These are phyloP conservation scores for Litchi chinensis DNA, from an alignment of 345 rosid genomes.

Conservation along the genomic window DNA sequence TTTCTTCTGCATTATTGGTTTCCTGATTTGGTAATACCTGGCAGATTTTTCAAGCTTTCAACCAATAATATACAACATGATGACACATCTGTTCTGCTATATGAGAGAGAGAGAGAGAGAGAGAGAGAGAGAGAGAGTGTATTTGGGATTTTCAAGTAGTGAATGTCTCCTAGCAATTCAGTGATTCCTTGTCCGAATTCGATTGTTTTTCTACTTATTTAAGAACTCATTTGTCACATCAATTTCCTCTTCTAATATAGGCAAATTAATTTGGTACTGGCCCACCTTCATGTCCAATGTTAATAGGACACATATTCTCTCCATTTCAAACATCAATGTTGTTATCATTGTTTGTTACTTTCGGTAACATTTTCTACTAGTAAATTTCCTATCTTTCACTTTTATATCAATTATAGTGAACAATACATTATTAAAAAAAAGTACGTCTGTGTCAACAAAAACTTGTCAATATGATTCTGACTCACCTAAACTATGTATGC, in stretches of 20 bases:
- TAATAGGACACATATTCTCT: neutral
- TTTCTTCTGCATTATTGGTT: conserved; percentile 31
- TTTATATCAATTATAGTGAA: neutral
- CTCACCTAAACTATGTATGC: neutral
- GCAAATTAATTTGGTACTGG: conserved; percentile 3
- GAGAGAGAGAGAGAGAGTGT: too few relatives aligned
- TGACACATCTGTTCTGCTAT: neutral
- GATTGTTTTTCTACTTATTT: conserved; percentile 6
- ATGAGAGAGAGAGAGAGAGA: too few relatives aligned
- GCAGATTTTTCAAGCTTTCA: conserved; percentile 9
- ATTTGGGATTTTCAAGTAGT: neutral
- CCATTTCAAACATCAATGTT: neutral
- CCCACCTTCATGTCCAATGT: conserved; percentile 4
- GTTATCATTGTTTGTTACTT: neutral
- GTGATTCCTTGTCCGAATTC: conserved; percentile 35
- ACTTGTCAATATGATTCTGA: neutral
- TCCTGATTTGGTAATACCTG: conserved; percentile 35
- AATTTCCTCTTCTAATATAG: conserved; percentile 10
- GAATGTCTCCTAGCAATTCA: conserved; percentile 28
- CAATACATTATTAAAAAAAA: neutral
- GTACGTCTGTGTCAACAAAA: neutral
- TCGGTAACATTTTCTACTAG: neutral
- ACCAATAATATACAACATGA: neutral
- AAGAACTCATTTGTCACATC: conserved; percentile 27
- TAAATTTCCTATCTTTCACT: neutral